phyloP scores from a whole-genome alignment of 164 flowering plant species.

The Aristolochia californica region DNA sequence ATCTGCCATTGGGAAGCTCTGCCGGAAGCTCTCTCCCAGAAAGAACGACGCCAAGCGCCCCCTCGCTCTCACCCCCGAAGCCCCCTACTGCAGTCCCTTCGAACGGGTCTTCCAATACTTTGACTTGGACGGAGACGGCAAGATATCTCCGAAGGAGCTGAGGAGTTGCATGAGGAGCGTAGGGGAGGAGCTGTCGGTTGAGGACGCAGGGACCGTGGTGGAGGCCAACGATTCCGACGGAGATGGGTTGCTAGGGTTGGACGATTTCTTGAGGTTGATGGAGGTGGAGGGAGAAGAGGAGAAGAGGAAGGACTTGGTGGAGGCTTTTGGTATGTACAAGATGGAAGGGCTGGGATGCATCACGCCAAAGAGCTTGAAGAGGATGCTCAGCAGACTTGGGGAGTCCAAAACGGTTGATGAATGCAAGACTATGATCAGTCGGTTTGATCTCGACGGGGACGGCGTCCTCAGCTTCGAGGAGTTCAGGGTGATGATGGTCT shows the following conservation, averaged over 20 bases:
- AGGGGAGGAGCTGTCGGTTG: constrained; percentile 7
- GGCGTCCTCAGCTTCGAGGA: constrained; percentile 35
- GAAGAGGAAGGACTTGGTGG: constrained; percentile 8
- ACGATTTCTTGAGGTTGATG: constrained; percentile 10
- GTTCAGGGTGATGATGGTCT: constrained; percentile 30
- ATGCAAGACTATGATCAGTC: constrained; percentile 25
- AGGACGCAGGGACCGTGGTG: constrained; percentile 4
- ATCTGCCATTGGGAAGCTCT: constrained; percentile 1
- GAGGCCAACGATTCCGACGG: constrained; percentile 9
- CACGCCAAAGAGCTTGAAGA: constrained; percentile 13
- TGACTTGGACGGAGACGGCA: constrained; percentile 23
- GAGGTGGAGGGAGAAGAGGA: constrained; percentile 10
- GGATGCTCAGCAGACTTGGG: constrained; percentile 20
- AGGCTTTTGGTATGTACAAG: constrained; percentile 15
- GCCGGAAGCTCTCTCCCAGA: background rate
- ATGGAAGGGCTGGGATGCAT: constrained; percentile 13
- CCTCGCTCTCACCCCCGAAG: background rate
- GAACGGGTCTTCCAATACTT: constrained; percentile 21
- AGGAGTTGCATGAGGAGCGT: constrained; percentile 7
- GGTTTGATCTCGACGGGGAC: constrained; percentile 32
- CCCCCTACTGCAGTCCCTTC: background rate
- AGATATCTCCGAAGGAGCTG: constrained; percentile 19
- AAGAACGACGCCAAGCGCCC: background rate
- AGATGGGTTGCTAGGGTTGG: constrained; percentile 10
- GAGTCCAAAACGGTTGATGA: constrained; percentile 22